Evolutionary conservation across 331 rosid species (phyloP).

Genomic region (Malus hybrid): DNA sequence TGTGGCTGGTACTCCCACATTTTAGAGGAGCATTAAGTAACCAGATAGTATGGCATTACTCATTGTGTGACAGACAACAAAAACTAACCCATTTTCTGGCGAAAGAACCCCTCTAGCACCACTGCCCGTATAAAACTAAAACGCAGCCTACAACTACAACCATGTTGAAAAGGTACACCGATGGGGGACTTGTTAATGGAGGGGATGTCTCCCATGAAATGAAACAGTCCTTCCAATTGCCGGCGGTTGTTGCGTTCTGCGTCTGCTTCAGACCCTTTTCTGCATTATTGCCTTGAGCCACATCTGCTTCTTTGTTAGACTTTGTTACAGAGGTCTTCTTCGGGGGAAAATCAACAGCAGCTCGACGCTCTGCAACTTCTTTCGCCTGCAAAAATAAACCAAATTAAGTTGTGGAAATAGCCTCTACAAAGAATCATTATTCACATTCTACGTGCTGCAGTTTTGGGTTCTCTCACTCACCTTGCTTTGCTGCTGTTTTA

Average conservation of each 20-base stretch:
- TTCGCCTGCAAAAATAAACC: conserved; percentile 24
- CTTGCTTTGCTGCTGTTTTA: conserved; percentile 3
- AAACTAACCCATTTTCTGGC: too few relatives aligned
- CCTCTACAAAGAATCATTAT: conserved; percentile 3
- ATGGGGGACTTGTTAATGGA: neutral
- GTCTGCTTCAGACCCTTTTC: conserved; percentile 11
- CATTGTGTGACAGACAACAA: too few relatives aligned
- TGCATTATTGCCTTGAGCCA: conserved; percentile 8
- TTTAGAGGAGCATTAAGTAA: too few relatives aligned
- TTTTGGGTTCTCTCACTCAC: conserved; percentile 16
- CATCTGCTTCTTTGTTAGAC: neutral
- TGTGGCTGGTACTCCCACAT: too few relatives aligned
- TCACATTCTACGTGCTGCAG: neutral
- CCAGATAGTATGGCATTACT: neutral
- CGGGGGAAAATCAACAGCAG: neutral
- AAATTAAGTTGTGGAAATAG: neutral
- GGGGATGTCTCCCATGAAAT: conserved; percentile 11
- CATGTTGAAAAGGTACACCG: neutral
- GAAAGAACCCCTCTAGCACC: neutral
- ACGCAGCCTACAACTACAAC: neutral
- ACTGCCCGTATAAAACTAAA: neutral
- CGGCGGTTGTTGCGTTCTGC: conserved; percentile 1
- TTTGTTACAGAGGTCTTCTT: neutral
- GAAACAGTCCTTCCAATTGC: conserved; percentile 13
- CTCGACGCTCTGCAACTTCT: neutral